Evolutionary conservation across 495 filamentous ascomycete genomes (phyloP).

Genomic region (Massariosphaeria phaeospora): DNA sequence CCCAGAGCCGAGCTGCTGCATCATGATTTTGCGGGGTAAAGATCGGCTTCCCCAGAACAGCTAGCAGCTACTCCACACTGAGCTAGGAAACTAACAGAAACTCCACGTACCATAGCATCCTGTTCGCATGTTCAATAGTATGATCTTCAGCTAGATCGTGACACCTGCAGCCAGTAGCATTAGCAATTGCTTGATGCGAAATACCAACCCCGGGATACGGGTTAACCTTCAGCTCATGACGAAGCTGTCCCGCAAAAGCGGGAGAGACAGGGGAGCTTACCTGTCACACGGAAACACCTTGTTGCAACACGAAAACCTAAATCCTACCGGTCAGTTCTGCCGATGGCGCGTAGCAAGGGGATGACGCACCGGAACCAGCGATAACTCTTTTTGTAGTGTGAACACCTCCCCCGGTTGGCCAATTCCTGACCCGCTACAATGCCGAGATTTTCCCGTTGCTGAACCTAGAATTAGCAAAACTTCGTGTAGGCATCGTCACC

Average conservation of each 20-base stretch:
- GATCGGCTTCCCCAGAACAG: background rate
- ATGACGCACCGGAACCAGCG: slow-evolving; percentile 70
- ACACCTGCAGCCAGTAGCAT: slow-evolving; percentile 48
- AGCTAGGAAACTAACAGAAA: background rate
- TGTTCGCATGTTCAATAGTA: slow-evolving; percentile 73
- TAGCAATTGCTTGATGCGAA: slow-evolving; percentile 2
- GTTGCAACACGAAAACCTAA: slow-evolving; percentile 56
- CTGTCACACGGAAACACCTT: slow-evolving; percentile 76
- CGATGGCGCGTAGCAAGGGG: background rate
- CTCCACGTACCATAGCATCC: slow-evolving; percentile 70
- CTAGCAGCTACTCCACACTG: background rate
- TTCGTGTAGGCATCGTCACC: background rate
- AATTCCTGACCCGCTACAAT: slow-evolving; percentile 76
- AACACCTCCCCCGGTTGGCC: slow-evolving; percentile 67
- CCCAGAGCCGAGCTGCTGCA: slow-evolving; percentile 11
- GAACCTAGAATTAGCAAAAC: background rate
- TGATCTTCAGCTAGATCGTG: slow-evolving; percentile 72
- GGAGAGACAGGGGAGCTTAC: slow-evolving; percentile 36
- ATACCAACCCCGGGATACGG: background rate
- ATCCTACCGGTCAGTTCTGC: background rate
- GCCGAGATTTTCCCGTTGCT: slow-evolving; percentile 61
- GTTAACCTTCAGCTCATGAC: background rate
- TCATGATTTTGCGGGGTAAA: slow-evolving; percentile 17
- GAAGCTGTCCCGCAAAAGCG: slow-evolving; percentile 11
- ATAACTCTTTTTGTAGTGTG: slow-evolving; percentile 73